Evolutionary conservation across 2,329 filamentous ascomycete genomes (phyloP), one percentile per base, ranked within the genome.

Genomic region (Anisogramma anomala): DNA sequence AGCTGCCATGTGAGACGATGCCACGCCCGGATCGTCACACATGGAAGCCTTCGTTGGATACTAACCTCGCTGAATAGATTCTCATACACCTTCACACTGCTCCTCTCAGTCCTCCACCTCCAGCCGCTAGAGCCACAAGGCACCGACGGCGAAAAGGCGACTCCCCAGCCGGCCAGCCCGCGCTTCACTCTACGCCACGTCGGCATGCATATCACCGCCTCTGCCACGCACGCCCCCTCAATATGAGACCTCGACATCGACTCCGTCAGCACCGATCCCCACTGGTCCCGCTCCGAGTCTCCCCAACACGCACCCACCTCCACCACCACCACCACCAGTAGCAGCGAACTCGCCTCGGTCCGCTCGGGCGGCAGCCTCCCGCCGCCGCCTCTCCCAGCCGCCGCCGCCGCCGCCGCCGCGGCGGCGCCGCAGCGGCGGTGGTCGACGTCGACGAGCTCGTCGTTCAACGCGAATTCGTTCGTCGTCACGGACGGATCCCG

Each of bases 401-500:
- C 44, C 8, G 18, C 36, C 6, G 9, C 25, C 3, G 6, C 31
- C 6, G 33, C 41, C 8, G 20, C 36, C 3, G 7, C 25, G 3
- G 9, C 31, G 3, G 30, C 37, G n/a, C 34, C 28, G 13, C 36
- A 35, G 10, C 40, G 46, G 28, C 35, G 46, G 20, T 45, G 46
- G 42, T 48, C 46, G n/a, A 46, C 39, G n/a, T 48, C 46, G 31
- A 48, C 46, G 11, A 42, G 36, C 35, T 48, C 46, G 28, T 48
- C 46, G 4, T 45, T 30, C 15, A 35, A 48, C 13, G 46, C 46
- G 5, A 32, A 38, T 7, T 38, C 39, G 3, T 43, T 43, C 22
- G 3, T 48, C 4, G 39, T 48, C 10, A 40, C 46, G 17, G 43
- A 48, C 10, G 46, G 46, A 15, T 46, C 43, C 18, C 36, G 30